Evolutionary conservation across 2,329 filamentous ascomycete genomes (phyloP), one percentile per base, ranked within the genome.

Genomic region (Calonectria hongkongensis): DNA sequence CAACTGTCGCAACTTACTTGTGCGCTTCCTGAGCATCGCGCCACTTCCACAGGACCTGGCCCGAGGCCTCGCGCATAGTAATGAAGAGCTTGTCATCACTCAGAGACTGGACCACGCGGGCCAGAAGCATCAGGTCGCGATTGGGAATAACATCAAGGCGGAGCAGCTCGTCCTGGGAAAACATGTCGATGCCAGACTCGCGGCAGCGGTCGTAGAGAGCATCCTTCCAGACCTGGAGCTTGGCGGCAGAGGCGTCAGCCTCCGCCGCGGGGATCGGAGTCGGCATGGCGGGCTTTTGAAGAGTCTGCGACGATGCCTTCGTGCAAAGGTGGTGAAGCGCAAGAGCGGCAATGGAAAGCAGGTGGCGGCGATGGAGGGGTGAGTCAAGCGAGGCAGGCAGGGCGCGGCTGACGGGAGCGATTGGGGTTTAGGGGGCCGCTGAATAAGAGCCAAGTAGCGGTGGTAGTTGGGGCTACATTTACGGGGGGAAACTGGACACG

Each of bases 51-150:
- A 84, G 72, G 62, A 85, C 82, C 74, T 85, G 82, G 56, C 84
- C 83, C 43, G 83, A 84, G 58, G 82, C 79, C 78, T 85, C 84
- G 71, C 83, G 81, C 83, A 85, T 85, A 51, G 84, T 85, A 63
- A 85, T 84, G 77, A 93, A 89, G 45, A 92, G 87, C 81, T 89
- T 90, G 79, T 93, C 91, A 78, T 91, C 86, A 72, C 88, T 88
- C 66, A 93, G 87, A 41, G 83, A 85, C 82, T 92, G 89, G 48
- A 92, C 86, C 18, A 92, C 88, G 68, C 85, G 84, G 69, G 91
- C 82, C 27, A 93, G 87, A 58, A 89, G 85, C 79, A 86, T 82
- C 74, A 91, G 82, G 80, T 92, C 88, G 73, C 88, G 85, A 63
- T 89, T 87, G 6, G 90, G 89, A 62, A 92, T 88, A 74, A 92